These are phyloP conservation scores for Diaporthe ilicicola DNA, from an alignment of 2,329 filamentous ascomycete genomes.

Conservation along the genomic window DNA sequence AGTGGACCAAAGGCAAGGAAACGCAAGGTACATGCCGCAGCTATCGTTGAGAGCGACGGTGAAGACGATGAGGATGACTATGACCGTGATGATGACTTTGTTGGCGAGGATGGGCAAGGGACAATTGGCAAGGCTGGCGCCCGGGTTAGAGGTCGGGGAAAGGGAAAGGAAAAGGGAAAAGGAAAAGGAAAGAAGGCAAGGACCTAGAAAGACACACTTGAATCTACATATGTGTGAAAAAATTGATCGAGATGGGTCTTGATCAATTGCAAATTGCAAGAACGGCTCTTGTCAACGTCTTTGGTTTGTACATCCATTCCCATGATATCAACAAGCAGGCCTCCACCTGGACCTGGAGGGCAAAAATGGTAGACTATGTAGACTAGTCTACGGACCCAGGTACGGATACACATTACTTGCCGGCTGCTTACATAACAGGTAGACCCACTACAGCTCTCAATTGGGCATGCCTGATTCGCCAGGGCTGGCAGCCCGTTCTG, in stretches of 20 bases:
- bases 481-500: conserved; percentile 28
- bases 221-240: neutral
- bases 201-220: neutral
- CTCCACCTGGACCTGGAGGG: neutral
- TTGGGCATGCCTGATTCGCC: conserved; percentile 26
- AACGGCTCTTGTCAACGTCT: no score
- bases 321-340: neutral
- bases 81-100: conserved; percentile 21
- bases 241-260: neutral
- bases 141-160: conserved; percentile 21
- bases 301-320: no score
- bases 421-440: conserved; percentile 8
- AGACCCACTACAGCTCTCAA: conserved; percentile 28
- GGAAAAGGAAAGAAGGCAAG: conserved; percentile 27
- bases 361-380: no score
- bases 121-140: conserved; percentile 17
- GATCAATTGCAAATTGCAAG: neutral
- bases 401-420: neutral
- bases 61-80: conserved; percentile 34
- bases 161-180: conserved; percentile 23
- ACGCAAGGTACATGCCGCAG: conserved; percentile 36
- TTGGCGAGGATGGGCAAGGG: conserved; percentile 14
- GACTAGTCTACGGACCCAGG: no score
- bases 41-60: conserved; percentile 35
- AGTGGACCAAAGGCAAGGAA: conserved; percentile 37